Percentiles rank a stretch among this genome's conserved stretches.
Conservation (phyloP, 2,329 filamentous ascomycete genomes). For the Aspergillus hiratsukae region DNA sequence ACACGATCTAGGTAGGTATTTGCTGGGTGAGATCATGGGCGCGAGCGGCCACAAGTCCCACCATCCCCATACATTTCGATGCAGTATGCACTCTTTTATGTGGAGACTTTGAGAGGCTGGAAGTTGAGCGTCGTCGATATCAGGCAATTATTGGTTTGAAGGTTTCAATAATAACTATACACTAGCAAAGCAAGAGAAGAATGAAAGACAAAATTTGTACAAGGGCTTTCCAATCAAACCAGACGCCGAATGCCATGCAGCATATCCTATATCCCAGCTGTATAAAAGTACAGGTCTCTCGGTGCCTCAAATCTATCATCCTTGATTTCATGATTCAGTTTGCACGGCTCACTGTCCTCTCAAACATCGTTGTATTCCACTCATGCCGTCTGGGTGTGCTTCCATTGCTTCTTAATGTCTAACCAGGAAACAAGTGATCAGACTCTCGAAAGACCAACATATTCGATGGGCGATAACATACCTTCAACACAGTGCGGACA, state of each 20-base stretch:
- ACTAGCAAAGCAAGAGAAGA: conserved; percentile 2
- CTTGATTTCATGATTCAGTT: conserved; percentile 1
- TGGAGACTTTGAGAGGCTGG: not conserved
- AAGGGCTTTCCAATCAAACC: conserved; percentile 21
- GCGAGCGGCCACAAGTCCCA: not conserved
- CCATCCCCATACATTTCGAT: not conserved
- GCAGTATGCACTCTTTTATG: not conserved
- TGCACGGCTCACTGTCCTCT: conserved; percentile 1
- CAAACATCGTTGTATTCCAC: conserved; percentile 1
- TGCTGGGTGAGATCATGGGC: conserved; percentile 10
- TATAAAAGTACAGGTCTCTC: conserved; percentile 22
- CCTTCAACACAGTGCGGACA: conserved; percentile 83
- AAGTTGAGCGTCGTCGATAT: not conserved
- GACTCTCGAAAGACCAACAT: not conserved
- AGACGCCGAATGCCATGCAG: conserved; percentile 38
- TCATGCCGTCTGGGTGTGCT: conserved; percentile 30
- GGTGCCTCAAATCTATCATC: conserved; percentile 1
- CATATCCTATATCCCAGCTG: conserved; percentile 23
- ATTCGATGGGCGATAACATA: conserved; percentile 43
- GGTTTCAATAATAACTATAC: not conserved
- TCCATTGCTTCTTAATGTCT: conserved; percentile 48
- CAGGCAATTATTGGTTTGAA: not conserved
- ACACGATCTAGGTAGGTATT: not conserved
- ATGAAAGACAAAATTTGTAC: conserved; percentile 10
- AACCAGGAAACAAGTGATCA: conserved; percentile 5